Base-by-base conservation (phyloP, 2,329 filamentous ascomycete species). In the Fusarium vanettenii region DNA sequence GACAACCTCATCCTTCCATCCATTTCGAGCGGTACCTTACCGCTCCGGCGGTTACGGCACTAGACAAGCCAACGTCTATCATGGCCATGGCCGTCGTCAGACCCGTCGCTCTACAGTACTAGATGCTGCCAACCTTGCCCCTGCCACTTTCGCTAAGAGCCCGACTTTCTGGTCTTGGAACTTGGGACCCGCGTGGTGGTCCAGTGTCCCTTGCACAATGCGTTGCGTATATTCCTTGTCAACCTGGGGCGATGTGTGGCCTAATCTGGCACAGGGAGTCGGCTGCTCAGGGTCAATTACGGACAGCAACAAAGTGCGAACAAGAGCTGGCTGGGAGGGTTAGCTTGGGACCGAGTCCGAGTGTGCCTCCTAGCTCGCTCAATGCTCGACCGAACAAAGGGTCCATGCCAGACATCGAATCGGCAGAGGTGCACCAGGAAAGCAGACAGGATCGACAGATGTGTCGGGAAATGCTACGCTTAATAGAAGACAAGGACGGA, bases 161-260 rank as follows among this genome's bases (percentile, higher is more conserved):
- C 76, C 76, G 76, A 73, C 68, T 78, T 78, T 72, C 73, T 77
- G 76, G 76, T 73, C 73, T 61, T 75, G 72, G 69, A 69, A 64
- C 73, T 77, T 74, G 63, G 67, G 69, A 71, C 73, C 76, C 76
- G 76, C 76, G 77, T 75, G 67, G 77, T 75, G 67, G 73, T 55
- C 65, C 57, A 64, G 57, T 39, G 52, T 71, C 56, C 74, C 71
- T 76, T 72, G 60, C 66, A 70, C 73, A 67, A 73, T 57, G 56
- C 57, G 37, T 68, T 50, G 60, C 69, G 69, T 64, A 52, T 64
- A 65, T 74, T 67, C 76, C 74, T 67, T 66, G 67, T 60, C 59
- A 63, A 66, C 56, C 37, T 65, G 70, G 73, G 64, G 70, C 72
- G 71, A 65, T 55, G 60, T 68, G 57, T 65, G 64, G 67, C 69